Evolutionary conservation across 768 basidiomycete species (phyloP).

Genomic region (Porpolomopsis calyptriformis): DNA sequence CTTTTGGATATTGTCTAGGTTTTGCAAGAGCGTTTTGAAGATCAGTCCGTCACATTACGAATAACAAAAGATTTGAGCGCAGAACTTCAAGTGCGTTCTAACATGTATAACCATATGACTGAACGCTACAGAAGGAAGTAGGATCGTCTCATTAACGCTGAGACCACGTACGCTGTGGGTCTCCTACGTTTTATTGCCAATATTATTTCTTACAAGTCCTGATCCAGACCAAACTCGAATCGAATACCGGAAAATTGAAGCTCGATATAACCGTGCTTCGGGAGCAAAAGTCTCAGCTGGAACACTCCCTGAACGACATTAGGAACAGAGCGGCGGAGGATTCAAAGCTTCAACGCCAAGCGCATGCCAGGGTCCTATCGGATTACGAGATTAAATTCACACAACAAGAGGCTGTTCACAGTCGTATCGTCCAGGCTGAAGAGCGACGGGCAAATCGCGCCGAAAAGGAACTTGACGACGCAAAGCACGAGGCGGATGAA

Average conservation of each 20-base stretch:
- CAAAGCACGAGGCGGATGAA: slow-evolving; percentile 9
- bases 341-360: slow-evolving; percentile 12
- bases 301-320: slow-evolving; percentile 13
- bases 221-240: slow-evolving; percentile 18
- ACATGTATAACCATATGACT: not conserved
- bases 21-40: slow-evolving; percentile 27
- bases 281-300: slow-evolving; percentile 28
- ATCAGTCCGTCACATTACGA: slow-evolving; percentile 31
- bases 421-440: slow-evolving; percentile 19
- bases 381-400: slow-evolving; percentile 21
- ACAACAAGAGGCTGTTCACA: slow-evolving; percentile 19
- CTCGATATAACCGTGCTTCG: slow-evolving; percentile 30
- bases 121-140: slow-evolving; percentile 8
- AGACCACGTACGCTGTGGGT: slow-evolving; percentile 28
- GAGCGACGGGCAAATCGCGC: slow-evolving; percentile 18
- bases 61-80: slow-evolving; percentile 27
- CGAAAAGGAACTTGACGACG: slow-evolving; percentile 17
- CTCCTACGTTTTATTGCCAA: not conserved
- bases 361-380: slow-evolving; percentile 9
- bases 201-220: too few relatives aligned
- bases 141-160: slow-evolving; percentile 29
- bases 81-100: slow-evolving; percentile 10
- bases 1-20: too few relatives aligned
- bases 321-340: slow-evolving; percentile 21
- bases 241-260: slow-evolving; percentile 24